Percentiles rank a stretch among this genome's conserved stretches.
These are phyloP conservation scores for Acorus gramineus DNA, from an alignment of 106 monocot species.

Conservation along the genomic window DNA sequence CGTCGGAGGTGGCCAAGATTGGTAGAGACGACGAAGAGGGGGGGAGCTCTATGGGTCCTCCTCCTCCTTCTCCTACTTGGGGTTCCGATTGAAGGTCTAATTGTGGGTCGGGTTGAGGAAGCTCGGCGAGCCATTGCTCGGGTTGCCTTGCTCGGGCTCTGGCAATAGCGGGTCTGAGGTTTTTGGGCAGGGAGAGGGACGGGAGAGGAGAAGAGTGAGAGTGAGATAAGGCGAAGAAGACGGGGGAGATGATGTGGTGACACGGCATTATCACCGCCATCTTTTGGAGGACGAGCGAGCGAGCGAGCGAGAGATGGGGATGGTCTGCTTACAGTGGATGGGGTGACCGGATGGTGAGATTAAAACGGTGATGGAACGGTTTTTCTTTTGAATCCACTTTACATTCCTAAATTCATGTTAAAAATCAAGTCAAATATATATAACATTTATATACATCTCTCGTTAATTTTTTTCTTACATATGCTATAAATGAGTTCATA, in stretches of 20 bases:
- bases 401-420: no score
- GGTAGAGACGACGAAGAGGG: constrained; percentile 19
- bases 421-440: no score
- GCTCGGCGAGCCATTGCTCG: constrained; percentile 5
- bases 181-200: neutral
- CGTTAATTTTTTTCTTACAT: no score
- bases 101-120: neutral
- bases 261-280: neutral
- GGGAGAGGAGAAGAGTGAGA: neutral
- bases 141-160: neutral
- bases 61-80: constrained; percentile 1
- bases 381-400: no score
- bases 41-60: constrained; percentile 69
- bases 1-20: constrained; percentile 60
- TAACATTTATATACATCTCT: no score
- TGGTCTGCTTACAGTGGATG: no score
- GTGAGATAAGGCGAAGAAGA: neutral
- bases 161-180: neutral
- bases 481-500: no score
- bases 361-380: no score
- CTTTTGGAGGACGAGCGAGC: no score
- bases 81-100: no score
- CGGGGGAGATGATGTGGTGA: constrained; percentile 3
- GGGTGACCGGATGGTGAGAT: no score
- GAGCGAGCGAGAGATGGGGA: no score